Evolutionary conservation across 2,329 filamentous ascomycete genomes (phyloP), one percentile per base, ranked within the genome.

Genomic region (Ophiocordyceps camponoti-saundersi): DNA sequence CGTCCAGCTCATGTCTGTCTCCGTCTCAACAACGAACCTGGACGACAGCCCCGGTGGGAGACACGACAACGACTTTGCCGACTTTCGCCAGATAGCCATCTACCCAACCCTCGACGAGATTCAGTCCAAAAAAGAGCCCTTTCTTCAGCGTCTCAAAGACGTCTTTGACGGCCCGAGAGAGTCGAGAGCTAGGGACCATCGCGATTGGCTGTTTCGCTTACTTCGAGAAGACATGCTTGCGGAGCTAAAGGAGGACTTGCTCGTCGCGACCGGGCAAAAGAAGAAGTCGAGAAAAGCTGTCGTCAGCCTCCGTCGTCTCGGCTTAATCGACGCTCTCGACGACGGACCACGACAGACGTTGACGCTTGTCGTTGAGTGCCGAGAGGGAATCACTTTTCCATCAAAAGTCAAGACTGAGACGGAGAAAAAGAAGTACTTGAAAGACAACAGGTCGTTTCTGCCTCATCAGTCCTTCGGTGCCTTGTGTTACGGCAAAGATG

Each of bases 151-250:
- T 0, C 68, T 71, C 0, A 63, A 69, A 4, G 72, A 73, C 2
- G 62, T 82, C 0, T 59, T 64, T 1, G 60, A 73, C 48, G 63
- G 1, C 30, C 55, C 13, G 49, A 63, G 1, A 8, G 55, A 56
- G 1, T 53, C 57, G 0, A 68, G 76, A 1, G 57, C 70, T 0
- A 60, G 60, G 0, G 59, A 63, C 0, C 78, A 86, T 55, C 59
- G 84, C 0, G 82, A 85, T 53, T 84, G 82, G 54, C 78, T 85
- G 46, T 89, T 83, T 51, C 78, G 83, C 0, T 68, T 87, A 0
- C 64, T 85, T 0, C 66, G 83, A 3, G 81, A 88, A 53, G 82
- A 87, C 50, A 79, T 86, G 69, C 61, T 87, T 0, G 73, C 68
- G 0, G 80, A 82, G 50, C 63, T 88, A 2, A 70, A 77, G 1